Conservation (phyloP, 192 early-diverging fungal genomes). For the Thoreauomyces humboldtii region DNA sequence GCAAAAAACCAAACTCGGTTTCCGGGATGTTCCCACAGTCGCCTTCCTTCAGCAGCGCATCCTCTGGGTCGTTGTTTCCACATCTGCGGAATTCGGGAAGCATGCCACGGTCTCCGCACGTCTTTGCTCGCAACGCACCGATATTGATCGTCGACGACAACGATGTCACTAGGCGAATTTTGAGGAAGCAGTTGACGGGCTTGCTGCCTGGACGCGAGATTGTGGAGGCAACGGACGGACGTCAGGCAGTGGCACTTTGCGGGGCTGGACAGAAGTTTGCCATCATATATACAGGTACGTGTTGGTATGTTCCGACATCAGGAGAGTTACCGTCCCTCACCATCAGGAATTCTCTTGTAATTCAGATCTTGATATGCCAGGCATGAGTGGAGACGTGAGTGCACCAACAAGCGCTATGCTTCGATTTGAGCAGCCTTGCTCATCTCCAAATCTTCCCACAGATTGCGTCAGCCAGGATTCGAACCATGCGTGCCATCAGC, state of each 20-base stretch:
- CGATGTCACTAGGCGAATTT: background rate
- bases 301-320: background rate
- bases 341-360: background rate
- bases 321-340: background rate
- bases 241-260: slow-evolving; percentile 12
- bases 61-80: background rate
- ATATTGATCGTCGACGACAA: slow-evolving; percentile 28
- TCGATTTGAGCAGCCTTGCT: background rate
- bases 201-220: slow-evolving; percentile 21
- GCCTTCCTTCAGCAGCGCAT: background rate
- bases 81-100: background rate
- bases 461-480: slow-evolving; percentile 15
- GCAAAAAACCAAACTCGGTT: background rate
- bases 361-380: slow-evolving; percentile 1
- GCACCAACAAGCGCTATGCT: background rate
- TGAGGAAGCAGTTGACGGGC: background rate
- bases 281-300: slow-evolving; percentile 15
- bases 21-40: background rate
- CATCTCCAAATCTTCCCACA: background rate
- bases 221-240: slow-evolving; percentile 18
- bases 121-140: background rate
- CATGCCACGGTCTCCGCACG: background rate
- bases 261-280: slow-evolving; percentile 21
- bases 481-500: slow-evolving; percentile 8
- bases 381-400: slow-evolving; percentile 26